Evolutionary conservation across 768 basidiomycete genomes (phyloP), one percentile per base, ranked within the genome.

Genomic region (Serendipita sp.): DNA sequence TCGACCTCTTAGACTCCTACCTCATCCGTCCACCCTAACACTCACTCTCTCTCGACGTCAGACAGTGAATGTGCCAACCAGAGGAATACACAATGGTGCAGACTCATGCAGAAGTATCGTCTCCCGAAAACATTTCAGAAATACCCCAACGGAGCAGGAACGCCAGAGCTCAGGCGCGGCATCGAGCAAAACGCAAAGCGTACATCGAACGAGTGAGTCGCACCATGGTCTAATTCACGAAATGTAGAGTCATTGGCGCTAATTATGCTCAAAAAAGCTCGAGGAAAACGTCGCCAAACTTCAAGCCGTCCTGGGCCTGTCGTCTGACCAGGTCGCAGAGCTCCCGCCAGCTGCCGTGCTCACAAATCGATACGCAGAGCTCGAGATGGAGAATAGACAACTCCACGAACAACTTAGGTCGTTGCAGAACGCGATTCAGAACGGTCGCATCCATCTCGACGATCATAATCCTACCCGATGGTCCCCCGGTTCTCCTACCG

Each of bases 101-200:
- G 4, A 38, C 10, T 10, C 37, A 32, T 37, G 28, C 3, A 11
- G 28, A 60, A 34, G 56, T 28, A 2, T 60, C 56, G 16, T 60
- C 56, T 10, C 56, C 56, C 8, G 56, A 60, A 38, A 34, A 16
- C 37, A 34, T 24, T 24, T 24, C 16, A n/a, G 56, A 60, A 28
- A 10, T 32, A 4, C 86, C 86, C 78, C 86, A 88, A 76, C 84
- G 86, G 69, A 87, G 86, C 80, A 86, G 88, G 78, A 89, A 89
- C 77, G 87, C 86, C 64, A 86, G 85, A 75, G 90, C 90, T 8
- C 90, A 92, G 77, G 90, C 90, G 41, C 79, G 90, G 70, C 90
- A 92, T 78, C 84, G 90, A 67, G 90, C 89, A 73, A 92, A 92
- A 75, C 81, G 90, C 75, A 92, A 92, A 77, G 90, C 90, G 10